Evolutionary conservation across 306 rosid species (phyloP).

Genomic region (Hippophae gyantsensis): DNA sequence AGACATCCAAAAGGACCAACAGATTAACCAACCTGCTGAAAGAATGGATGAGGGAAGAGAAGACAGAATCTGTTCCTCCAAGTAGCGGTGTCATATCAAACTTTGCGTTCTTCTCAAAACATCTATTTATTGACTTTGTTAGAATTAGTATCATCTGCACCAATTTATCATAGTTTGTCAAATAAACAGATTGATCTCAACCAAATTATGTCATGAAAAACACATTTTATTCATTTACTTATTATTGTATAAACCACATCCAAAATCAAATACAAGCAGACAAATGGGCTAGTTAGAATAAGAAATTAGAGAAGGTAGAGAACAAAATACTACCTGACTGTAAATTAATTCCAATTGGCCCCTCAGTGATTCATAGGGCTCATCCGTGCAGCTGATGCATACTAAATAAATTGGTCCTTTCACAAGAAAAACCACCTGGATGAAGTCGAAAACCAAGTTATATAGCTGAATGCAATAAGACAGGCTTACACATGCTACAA

Average conservation of each 20-base stretch:
- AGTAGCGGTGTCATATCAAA: constrained; percentile 96
- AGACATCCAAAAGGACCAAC: constrained; percentile 19
- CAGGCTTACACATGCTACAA: constrained; percentile 3
- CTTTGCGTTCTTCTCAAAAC: constrained; percentile 94
- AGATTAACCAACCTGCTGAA: constrained; percentile 65
- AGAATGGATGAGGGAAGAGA: constrained; percentile 92
- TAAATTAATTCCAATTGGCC: constrained; percentile 82
- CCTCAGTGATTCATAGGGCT: constrained; percentile 73
- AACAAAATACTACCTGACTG: constrained; percentile 63
- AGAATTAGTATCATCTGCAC: constrained; percentile 92
- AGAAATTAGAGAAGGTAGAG: constrained; percentile 6
- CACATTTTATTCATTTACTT: neutral
- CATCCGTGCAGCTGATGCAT: constrained; percentile 94
- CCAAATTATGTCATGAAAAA: constrained; percentile 7
- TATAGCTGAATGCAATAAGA: constrained; percentile 3
- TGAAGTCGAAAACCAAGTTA: constrained; percentile 10
- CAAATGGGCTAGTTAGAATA: constrained; percentile 14
- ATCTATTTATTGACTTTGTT: constrained; percentile 81
- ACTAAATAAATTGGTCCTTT: constrained; percentile 94
- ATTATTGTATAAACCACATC: neutral
- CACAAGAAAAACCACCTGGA: constrained; percentile 85
- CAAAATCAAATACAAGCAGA: constrained; percentile 7
- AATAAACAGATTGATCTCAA: no score
- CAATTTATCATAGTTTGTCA: constrained; percentile 15
- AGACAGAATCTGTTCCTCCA: constrained; percentile 94